Percentiles rank a stretch among this genome's conserved stretches.
phyloP scores from a whole-genome alignment of 768 basidiomycete genomes.

The Lactarius deliciosus region DNA sequence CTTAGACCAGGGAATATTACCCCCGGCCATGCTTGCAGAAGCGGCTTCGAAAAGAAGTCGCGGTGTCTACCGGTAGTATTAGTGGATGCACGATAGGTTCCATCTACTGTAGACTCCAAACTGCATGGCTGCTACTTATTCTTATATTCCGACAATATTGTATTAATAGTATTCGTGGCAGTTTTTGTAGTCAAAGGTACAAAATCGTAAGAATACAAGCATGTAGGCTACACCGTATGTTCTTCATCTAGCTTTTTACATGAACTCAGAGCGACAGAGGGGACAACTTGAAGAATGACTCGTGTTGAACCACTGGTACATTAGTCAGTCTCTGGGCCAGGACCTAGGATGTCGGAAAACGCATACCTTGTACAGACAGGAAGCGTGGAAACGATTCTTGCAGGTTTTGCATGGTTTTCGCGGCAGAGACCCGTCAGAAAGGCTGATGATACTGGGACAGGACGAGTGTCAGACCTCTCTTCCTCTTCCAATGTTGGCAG shows the following conservation, averaged over 20 bases:
- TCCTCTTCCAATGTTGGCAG: too few species aligned
- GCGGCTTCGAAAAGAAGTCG: too few species aligned
- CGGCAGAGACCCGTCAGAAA: constrained; percentile 84
- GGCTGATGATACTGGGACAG: constrained; percentile 73
- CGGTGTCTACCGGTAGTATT: not conserved
- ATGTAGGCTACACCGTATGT: not conserved
- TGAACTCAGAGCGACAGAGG: constrained; percentile 82
- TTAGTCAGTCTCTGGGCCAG: not conserved
- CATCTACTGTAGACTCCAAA: not conserved
- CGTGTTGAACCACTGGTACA: constrained; percentile 78
- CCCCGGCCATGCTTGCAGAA: not conserved
- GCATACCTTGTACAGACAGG: constrained; percentile 83
- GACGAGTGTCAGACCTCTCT: constrained; percentile 8
- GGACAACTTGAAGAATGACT: constrained; percentile 92
- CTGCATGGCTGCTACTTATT: not conserved
- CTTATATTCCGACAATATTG: not conserved
- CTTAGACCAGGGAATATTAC: not conserved
- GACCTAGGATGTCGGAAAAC: not conserved
- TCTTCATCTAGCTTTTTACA: constrained; percentile 37
- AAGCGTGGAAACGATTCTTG: constrained; percentile 91
- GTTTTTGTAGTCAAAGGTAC: not conserved
- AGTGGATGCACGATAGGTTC: not conserved
- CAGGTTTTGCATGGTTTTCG: constrained; percentile 92
- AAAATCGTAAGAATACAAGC: not conserved
- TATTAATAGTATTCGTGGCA: not conserved